Evolutionary conservation across 371 early-diverging fungal genomes (phyloP).

Genomic region (Lichtheimia corymbifera): DNA sequence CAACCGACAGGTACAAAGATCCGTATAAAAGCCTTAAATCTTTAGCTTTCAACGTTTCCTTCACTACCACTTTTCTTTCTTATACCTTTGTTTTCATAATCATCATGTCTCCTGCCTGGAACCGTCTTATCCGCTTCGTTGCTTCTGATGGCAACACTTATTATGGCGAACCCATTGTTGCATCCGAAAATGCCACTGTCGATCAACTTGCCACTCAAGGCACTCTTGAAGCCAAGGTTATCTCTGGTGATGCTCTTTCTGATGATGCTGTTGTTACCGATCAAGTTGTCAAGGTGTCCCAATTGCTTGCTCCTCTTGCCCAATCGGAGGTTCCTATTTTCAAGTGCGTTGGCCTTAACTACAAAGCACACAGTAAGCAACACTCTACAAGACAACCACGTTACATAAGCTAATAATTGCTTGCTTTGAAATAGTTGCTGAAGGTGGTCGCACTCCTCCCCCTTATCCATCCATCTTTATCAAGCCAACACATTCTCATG

Average conservation of each 20-base stretch:
- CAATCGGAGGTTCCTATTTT: constrained; percentile 31
- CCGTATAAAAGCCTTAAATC: no score
- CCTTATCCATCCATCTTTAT: constrained; percentile 53
- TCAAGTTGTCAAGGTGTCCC: constrained; percentile 34
- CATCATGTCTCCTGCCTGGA: constrained; percentile 24
- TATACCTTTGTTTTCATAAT: not conserved
- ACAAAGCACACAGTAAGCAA: constrained; percentile 35
- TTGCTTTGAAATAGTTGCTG: constrained; percentile 15
- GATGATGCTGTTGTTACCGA: constrained; percentile 38
- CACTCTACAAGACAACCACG: not conserved
- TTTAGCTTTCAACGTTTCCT: not conserved
- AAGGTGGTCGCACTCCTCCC: constrained; percentile 32
- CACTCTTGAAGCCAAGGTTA: constrained; percentile 40
- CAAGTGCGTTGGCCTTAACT: constrained; percentile 64
- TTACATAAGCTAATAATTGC: not conserved
- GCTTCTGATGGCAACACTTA: constrained; percentile 22
- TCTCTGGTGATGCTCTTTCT: constrained; percentile 43
- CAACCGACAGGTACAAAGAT: no score
- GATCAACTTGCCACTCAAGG: constrained; percentile 24
- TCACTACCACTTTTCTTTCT: not conserved
- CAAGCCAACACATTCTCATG: constrained; percentile 47
- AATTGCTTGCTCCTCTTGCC: constrained; percentile 47
- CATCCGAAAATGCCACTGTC: constrained; percentile 17
- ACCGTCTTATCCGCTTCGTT: constrained; percentile 29
- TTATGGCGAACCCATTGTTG: constrained; percentile 24